These are phyloP conservation scores for Dactylonectria estremocensis DNA, from an alignment of 2,329 filamentous ascomycete species.

Conservation along the genomic window DNA sequence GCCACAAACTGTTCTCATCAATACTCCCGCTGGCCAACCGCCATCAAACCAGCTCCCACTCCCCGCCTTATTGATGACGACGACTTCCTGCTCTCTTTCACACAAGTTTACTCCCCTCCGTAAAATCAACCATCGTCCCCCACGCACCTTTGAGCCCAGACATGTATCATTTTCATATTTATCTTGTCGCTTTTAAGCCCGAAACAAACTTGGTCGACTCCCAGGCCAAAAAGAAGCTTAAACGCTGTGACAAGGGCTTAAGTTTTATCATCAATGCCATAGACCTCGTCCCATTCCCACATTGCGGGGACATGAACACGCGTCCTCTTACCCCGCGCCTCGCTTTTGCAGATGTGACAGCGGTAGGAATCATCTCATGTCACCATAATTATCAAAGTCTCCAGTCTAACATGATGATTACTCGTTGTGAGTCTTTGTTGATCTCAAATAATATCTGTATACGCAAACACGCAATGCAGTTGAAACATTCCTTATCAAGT, in stretches of 20 bases:
- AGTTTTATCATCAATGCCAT: background rate
- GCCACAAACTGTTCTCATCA: background rate
- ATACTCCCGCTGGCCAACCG: slow-evolving; percentile 7
- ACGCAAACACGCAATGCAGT: slow-evolving; percentile 43
- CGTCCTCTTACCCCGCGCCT: slow-evolving; percentile 19
- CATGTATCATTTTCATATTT: background rate
- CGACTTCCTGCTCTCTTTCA: background rate
- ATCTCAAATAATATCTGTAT: slow-evolving; percentile 33
- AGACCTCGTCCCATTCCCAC: background rate
- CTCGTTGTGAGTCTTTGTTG: slow-evolving; percentile 35
- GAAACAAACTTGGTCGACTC: background rate
- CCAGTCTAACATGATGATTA: background rate
- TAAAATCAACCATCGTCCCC: background rate
- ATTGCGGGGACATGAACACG: slow-evolving; percentile 15
- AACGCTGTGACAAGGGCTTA: background rate
- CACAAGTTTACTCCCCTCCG: background rate
- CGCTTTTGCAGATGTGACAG: background rate
- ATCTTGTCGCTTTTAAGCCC: slow-evolving; percentile 11
- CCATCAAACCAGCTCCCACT: background rate
- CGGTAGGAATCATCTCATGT: background rate
- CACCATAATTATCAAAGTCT: background rate
- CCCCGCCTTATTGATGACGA: slow-evolving; percentile 6
- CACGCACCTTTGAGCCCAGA: background rate
- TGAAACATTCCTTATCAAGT: slow-evolving; percentile 38
- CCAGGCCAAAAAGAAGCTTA: slow-evolving; percentile 28